phyloP scores from a whole-genome alignment of 2,329 filamentous ascomycete genomes.

The Pseudogymnoascus sp. region DNA sequence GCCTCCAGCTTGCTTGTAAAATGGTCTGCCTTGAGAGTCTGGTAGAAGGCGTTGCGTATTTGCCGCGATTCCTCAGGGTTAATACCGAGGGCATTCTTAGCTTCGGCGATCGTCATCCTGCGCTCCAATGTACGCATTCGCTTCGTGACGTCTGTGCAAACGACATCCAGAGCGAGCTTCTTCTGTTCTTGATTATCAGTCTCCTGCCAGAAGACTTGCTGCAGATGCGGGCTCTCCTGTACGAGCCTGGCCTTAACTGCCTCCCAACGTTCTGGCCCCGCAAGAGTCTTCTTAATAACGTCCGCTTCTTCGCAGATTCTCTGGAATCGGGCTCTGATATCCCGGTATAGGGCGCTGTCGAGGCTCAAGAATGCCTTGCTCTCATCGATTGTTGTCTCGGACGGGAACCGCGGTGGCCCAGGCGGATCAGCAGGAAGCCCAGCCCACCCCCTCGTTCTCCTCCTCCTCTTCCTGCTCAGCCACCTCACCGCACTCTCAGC shows the following conservation, averaged over 20 bases:
- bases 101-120: slow-evolving; percentile 66
- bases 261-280: slow-evolving; percentile 68
- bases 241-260: slow-evolving; percentile 61
- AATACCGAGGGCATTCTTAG: slow-evolving; percentile 63
- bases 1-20: slow-evolving; percentile 69
- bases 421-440: slow-evolving; percentile 61
- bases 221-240: slow-evolving; percentile 56
- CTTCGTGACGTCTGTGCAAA: slow-evolving; percentile 78
- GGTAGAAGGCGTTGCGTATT: slow-evolving; percentile 59
- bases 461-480: slow-evolving; percentile 57
- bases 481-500: slow-evolving; percentile 55
- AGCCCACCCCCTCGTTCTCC: slow-evolving; percentile 61
- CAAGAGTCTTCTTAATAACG: slow-evolving; percentile 69
- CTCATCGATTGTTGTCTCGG: slow-evolving; percentile 75
- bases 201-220: slow-evolving; percentile 52
- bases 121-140: slow-evolving; percentile 59
- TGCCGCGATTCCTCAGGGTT: slow-evolving; percentile 62
- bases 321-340: slow-evolving; percentile 60
- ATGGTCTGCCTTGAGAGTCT: slow-evolving; percentile 56
- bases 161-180: slow-evolving; percentile 65
- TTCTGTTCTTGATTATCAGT: slow-evolving; percentile 54
- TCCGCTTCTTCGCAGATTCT: slow-evolving; percentile 60
- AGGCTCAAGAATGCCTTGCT: slow-evolving; percentile 63
- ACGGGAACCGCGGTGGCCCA: slow-evolving; percentile 67
- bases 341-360: slow-evolving; percentile 54